These are phyloP conservation scores for Fusarium succisae DNA, from an alignment of 2,329 filamentous ascomycete species.

Conservation along the genomic window DNA sequence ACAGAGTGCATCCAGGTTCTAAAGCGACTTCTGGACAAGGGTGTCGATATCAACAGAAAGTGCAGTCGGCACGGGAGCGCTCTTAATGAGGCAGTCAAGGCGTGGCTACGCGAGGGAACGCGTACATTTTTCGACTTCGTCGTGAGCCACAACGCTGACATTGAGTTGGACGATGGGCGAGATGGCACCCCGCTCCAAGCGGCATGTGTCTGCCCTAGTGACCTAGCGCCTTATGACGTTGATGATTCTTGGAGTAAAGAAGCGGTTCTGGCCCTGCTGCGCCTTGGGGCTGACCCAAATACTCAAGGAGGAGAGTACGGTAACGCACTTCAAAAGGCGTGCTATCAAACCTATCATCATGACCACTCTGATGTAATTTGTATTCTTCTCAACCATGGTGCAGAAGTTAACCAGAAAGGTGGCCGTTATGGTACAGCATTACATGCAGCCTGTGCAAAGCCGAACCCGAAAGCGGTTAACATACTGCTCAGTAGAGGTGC, in stretches of 20 bases:
- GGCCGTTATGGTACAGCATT: accelerated
- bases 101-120: accelerated
- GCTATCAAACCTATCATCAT: accelerated
- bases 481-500: accelerated
- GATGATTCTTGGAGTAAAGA: not conserved
- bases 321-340: not conserved
- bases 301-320: accelerated
- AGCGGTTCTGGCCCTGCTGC: accelerated
- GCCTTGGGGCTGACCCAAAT: accelerated
- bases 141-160: accelerated
- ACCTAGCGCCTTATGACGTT: accelerated
- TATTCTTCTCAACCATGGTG: accelerated
- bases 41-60: not conserved
- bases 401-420: accelerated
- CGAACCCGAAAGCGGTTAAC: accelerated
- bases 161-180: accelerated
- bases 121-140: accelerated
- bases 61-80: accelerated
- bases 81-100: accelerated
- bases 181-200: not conserved
- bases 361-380: accelerated
- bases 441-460: not conserved
- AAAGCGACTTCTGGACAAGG: not conserved
- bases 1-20: accelerated
- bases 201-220: not conserved